A percentile compares a stretch with the other conserved stretches of the same genome.
Evolutionary conservation across 108 stramenopile species (phyloP).

Genomic region (Nitzschia sp.): DNA sequence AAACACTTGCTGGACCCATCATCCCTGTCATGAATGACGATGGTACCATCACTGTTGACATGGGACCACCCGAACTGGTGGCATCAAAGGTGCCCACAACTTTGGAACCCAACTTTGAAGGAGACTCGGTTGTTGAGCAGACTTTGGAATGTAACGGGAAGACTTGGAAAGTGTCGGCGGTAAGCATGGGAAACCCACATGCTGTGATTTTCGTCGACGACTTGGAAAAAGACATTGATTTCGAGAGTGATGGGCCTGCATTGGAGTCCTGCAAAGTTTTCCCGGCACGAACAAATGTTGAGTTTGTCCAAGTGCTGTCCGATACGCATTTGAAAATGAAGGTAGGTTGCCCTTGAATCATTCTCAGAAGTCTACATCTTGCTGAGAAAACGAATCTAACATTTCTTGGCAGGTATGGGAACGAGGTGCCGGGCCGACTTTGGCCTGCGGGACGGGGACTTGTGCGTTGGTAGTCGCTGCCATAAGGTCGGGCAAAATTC

Average conservation of each 20-base stretch:
- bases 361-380: too few relatives aligned
- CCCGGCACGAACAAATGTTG: conserved; percentile 95
- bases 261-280: conserved; percentile 86
- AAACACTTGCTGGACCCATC: conserved; percentile 93
- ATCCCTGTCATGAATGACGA: conserved; percentile 93
- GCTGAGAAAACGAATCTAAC: too few relatives aligned
- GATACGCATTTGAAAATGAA: conserved; percentile 92
- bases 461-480: conserved; percentile 95
- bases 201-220: conserved; percentile 94
- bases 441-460: conserved; percentile 97
- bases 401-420: conserved; percentile 77
- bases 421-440: conserved; percentile 95
- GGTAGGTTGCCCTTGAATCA: too few relatives aligned
- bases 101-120: conserved; percentile 76
- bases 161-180: conserved; percentile 88
- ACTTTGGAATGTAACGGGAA: conserved; percentile 79
- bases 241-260: conserved; percentile 86
- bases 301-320: conserved; percentile 93
- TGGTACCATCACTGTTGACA: conserved; percentile 93
- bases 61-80: conserved; percentile 91
- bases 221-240: conserved; percentile 86
- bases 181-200: conserved; percentile 99
- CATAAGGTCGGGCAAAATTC: conserved; percentile 87
- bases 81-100: conserved; percentile 90
- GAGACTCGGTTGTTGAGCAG: conserved; percentile 85